Evolutionary conservation across 257 asterid species (phyloP).

Genomic region (Eucommia ulmoides): DNA sequence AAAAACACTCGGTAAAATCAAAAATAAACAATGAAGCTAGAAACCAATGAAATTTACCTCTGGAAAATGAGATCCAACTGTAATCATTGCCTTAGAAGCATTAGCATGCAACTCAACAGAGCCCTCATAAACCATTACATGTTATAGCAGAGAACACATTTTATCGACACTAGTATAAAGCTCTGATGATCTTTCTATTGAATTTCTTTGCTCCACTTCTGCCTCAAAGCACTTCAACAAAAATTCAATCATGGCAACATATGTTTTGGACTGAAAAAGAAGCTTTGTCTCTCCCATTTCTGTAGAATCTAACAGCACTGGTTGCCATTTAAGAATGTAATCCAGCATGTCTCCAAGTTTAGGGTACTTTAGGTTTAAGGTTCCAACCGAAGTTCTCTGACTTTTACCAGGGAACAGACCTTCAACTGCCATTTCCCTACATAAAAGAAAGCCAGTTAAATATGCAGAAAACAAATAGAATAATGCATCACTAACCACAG

Average conservation of each 20-base stretch:
- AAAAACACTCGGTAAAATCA: too few species aligned
- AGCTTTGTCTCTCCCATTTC: constrained; percentile 42
- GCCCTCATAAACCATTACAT: constrained; percentile 79
- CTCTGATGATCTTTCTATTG: constrained; percentile 30
- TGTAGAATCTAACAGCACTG: constrained; percentile 35
- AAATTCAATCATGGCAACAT: constrained; percentile 76
- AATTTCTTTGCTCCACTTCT: constrained; percentile 37
- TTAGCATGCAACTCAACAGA: constrained; percentile 86
- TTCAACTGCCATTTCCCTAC: constrained; percentile 93
- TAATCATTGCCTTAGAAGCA: constrained; percentile 82
- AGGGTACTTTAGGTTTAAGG: constrained; percentile 43
- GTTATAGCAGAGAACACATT: constrained; percentile 63
- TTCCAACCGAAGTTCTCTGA: constrained; percentile 34
- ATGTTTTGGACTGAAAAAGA: constrained; percentile 62
- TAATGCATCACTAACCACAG: constrained; percentile 9
- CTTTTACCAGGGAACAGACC: constrained; percentile 88
- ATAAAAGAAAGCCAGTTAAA: constrained; percentile 8
- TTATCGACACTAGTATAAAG: constrained; percentile 48
- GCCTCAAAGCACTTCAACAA: constrained; percentile 86
- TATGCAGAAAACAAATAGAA: too few species aligned
- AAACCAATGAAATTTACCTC: constrained; percentile 63
- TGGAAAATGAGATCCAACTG: constrained; percentile 66
- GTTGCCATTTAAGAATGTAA: constrained; percentile 68
- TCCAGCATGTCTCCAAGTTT: constrained; percentile 69
- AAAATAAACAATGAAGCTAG: too few species aligned